Evolutionary conservation across 352 stramenopile genomes (phyloP).

Genomic region (Phytophthora ohioensis): DNA sequence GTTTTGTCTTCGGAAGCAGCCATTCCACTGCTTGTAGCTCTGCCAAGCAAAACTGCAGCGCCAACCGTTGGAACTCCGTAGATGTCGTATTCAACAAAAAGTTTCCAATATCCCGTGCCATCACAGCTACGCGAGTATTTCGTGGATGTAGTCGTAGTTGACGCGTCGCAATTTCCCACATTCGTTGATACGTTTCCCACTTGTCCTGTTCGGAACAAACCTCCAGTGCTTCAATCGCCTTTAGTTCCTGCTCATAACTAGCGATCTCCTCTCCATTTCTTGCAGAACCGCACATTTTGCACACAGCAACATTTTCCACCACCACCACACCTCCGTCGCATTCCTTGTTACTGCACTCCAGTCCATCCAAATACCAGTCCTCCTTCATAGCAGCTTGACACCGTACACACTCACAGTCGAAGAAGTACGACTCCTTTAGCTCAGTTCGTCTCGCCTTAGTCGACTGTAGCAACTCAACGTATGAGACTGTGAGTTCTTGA

Average conservation of each 20-base stretch:
- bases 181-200: conserved; percentile 42
- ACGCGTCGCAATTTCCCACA: conserved; percentile 30
- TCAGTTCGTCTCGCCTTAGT: conserved; percentile 40
- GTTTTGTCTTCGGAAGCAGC: conserved; percentile 45
- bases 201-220: conserved; percentile 20
- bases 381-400: conserved; percentile 24
- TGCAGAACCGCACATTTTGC: conserved; percentile 33
- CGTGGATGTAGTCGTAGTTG: conserved; percentile 42
- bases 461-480: conserved; percentile 73
- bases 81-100: conserved; percentile 40
- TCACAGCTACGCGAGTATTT: conserved; percentile 39
- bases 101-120: conserved; percentile 51
- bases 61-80: conserved; percentile 10
- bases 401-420: conserved; percentile 60
- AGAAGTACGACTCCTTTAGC: conserved; percentile 75
- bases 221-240: conserved; percentile 11
- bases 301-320: conserved; percentile 16
- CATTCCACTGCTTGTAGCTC: conserved; percentile 53
- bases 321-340: conserved; percentile 36
- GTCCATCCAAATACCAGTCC: conserved; percentile 54
- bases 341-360: conserved; percentile 31
- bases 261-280: conserved; percentile 13
- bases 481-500: conserved; percentile 79
- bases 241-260: conserved; percentile 25
- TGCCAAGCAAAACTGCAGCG: conserved; percentile 35